Percentiles rank a stretch among this genome's conserved stretches.
phyloP scores from a whole-genome alignment of 345 rosid species.

The Reutealis trisperma region DNA sequence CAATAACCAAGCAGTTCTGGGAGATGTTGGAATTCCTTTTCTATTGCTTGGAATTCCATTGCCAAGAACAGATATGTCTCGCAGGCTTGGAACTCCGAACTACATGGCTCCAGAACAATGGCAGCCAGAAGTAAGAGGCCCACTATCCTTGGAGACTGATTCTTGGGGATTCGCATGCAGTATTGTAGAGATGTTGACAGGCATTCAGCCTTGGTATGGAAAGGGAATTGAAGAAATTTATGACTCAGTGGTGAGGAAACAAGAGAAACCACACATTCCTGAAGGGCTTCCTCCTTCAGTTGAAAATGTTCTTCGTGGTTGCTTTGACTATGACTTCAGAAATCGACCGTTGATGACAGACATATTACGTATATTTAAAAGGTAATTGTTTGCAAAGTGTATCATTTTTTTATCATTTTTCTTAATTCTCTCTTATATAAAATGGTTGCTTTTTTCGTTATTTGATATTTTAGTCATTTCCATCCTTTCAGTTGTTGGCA shows the following conservation, averaged over 20 bases:
- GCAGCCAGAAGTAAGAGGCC: conserved; percentile 88
- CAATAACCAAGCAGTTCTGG: conserved; percentile 64
- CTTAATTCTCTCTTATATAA: neutral
- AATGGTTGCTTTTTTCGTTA: neutral
- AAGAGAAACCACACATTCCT: conserved; percentile 68
- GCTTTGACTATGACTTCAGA: conserved; percentile 88
- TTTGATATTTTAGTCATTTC: neutral
- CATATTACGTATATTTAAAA: conserved; percentile 59
- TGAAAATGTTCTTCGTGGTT: conserved; percentile 69
- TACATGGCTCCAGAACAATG: conserved; percentile 99
- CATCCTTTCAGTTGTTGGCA: neutral
- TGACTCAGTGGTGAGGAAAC: conserved; percentile 66
- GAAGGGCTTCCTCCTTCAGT: conserved; percentile 71
- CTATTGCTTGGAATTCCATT: conserved; percentile 68
- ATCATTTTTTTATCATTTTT: neutral
- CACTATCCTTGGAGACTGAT: conserved; percentile 83
- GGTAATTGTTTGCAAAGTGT: conserved; percentile 39
- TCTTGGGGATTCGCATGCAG: conserved; percentile 97
- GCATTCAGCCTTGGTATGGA: conserved; percentile 81
- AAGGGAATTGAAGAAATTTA: conserved; percentile 63
- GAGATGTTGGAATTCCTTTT: conserved; percentile 81
- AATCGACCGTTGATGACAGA: conserved; percentile 85
- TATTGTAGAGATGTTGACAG: conserved; percentile 89
- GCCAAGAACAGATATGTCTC: conserved; percentile 62
- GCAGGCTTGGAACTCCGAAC: conserved; percentile 82